Percentiles rank a stretch among this genome's conserved stretches.
Conservation (phyloP, 23 red algal species). For the Gracilaria domingensis region DNA sequence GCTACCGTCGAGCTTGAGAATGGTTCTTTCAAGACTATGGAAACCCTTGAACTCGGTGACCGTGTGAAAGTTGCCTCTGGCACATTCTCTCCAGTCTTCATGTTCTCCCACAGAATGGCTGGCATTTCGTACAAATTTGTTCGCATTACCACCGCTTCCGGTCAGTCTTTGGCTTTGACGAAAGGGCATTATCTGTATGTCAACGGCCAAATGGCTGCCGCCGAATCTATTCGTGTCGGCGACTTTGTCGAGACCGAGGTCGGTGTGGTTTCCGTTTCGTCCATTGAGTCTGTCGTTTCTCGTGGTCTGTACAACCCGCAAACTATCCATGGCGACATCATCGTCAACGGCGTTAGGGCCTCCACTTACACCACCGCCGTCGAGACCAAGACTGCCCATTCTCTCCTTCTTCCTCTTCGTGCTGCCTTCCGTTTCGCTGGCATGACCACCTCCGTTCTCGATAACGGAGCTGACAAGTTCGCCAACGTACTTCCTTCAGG, state of each 20-base stretch:
- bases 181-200: constrained; percentile 76
- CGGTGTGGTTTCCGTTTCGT: constrained; percentile 45
- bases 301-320: constrained; percentile 64
- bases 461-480: constrained; percentile 48
- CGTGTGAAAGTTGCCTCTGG: constrained; percentile 71
- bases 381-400: constrained; percentile 53
- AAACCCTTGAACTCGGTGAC: constrained; percentile 67
- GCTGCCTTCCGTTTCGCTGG: constrained; percentile 32
- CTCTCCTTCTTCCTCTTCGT: constrained; percentile 50
- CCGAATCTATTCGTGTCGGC: constrained; percentile 58
- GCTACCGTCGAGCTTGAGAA: constrained; percentile 79
- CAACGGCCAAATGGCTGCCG: constrained; percentile 61
- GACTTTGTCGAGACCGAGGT: constrained; percentile 36
- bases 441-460: constrained; percentile 39
- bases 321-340: constrained; percentile 48
- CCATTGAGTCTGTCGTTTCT: constrained; percentile 37
- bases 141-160: constrained; percentile 39
- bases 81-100: constrained; percentile 73
- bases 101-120: constrained; percentile 77
- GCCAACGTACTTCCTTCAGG: constrained; percentile 23
- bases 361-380: constrained; percentile 68
- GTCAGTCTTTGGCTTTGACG: constrained; percentile 41
- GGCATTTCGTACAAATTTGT: constrained; percentile 54
- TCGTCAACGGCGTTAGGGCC: constrained; percentile 59
- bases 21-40: constrained; percentile 66